These are phyloP conservation scores for Aspergillus sp. DNA, from an alignment of 2,329 filamentous ascomycete genomes.

Conservation along the genomic window DNA sequence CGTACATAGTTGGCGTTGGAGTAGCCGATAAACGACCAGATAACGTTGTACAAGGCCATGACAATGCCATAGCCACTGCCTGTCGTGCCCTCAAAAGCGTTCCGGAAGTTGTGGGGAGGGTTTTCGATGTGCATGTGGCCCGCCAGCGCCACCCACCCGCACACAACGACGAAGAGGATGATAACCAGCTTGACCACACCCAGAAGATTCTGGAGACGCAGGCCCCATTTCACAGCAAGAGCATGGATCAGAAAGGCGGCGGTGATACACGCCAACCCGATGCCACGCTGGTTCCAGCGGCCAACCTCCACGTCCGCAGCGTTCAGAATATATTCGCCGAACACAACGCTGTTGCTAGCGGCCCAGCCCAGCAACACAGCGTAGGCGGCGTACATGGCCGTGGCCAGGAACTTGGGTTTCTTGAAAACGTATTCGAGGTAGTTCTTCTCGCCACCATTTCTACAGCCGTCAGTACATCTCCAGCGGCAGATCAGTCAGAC, in stretches of 20 bases:
- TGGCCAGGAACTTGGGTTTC: constrained; percentile 51
- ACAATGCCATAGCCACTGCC: constrained; percentile 49
- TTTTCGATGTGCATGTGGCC: constrained; percentile 36
- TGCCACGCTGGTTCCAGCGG: constrained; percentile 50
- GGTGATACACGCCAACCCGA: constrained; percentile 49
- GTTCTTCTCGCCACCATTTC: constrained; percentile 53
- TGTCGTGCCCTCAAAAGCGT: constrained; percentile 38
- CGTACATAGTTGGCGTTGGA: constrained; percentile 61
- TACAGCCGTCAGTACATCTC: constrained; percentile 4
- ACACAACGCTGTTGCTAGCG: constrained; percentile 52
- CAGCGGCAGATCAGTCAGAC: not conserved
- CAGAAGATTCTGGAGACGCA: constrained; percentile 49
- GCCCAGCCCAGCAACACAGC: constrained; percentile 52
- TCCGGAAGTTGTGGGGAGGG: constrained; percentile 35
- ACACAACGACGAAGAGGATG: constrained; percentile 46
- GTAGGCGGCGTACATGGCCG: constrained; percentile 54
- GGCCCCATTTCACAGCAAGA: constrained; percentile 45
- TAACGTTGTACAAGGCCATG: constrained; percentile 60
- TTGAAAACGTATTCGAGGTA: constrained; percentile 55
- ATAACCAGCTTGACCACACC: constrained; percentile 51
- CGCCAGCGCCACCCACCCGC: constrained; percentile 39
- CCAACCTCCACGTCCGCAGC: constrained; percentile 41
- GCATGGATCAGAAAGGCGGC: constrained; percentile 49
- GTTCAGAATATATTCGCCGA: constrained; percentile 53
- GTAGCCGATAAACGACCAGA: constrained; percentile 61